Conservation (phyloP, 2,329 filamentous ascomycete species). For the Trichoderma atrobrunneum region DNA sequence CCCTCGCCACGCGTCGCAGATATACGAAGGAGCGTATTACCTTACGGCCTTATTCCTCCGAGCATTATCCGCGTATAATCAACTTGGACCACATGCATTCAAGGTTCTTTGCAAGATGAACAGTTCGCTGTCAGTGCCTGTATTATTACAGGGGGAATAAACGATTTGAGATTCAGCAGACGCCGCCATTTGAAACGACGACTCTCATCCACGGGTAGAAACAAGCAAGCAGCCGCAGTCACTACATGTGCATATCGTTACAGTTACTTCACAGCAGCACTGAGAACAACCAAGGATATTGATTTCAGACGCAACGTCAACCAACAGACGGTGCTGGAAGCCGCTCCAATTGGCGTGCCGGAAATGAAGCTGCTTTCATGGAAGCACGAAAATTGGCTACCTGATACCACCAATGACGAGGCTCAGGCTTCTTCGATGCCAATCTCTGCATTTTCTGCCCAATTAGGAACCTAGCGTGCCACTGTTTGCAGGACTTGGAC, state of each 20-base stretch:
- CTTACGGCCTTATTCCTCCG: not conserved
- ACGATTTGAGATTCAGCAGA: not conserved
- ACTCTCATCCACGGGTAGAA: not conserved
- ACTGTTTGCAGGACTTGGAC: not conserved
- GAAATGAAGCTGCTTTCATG: not conserved
- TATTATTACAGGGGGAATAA: not conserved
- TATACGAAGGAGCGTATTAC: not conserved
- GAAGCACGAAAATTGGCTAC: not conserved
- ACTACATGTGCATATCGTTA: not conserved
- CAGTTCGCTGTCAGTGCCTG: not conserved
- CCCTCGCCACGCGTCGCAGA: not conserved
- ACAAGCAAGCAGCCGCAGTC: not conserved
- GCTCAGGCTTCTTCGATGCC: not conserved
- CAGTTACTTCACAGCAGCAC: not conserved
- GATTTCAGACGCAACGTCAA: not conserved
- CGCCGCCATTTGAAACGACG: not conserved
- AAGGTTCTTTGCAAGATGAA: not conserved
- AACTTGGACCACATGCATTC: not conserved
- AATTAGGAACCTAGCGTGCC: not conserved
- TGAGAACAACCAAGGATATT: not conserved
- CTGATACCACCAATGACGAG: conserved; percentile 8
- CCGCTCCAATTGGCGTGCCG: conserved; percentile 1
- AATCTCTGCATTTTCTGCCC: not conserved
- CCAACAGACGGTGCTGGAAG: not conserved
- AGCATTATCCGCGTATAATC: not conserved